Percentiles rank a stretch among this genome's conserved stretches.
phyloP scores from a whole-genome alignment of 495 filamentous ascomycete species.

The Aspergillus indologenus region DNA sequence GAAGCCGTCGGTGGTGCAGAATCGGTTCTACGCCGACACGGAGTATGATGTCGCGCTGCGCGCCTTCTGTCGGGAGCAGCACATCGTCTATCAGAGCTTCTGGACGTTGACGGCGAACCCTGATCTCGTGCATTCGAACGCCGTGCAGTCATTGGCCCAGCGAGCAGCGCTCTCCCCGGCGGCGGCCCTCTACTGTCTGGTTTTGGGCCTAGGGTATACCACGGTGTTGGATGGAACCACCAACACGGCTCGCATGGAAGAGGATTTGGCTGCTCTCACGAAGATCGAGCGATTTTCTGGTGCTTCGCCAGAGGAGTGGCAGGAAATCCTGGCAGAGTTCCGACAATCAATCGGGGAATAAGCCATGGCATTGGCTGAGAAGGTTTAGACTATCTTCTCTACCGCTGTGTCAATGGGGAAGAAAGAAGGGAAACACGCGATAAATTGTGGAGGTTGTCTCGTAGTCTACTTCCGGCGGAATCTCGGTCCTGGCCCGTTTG shows the following conservation, averaged over 20 bases:
- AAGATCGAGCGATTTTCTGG: conserved; percentile 47
- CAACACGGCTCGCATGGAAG: conserved; percentile 58
- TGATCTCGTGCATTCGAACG: conserved; percentile 47
- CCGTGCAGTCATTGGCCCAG: conserved; percentile 52
- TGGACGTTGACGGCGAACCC: conserved; percentile 78
- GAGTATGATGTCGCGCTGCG: conserved; percentile 60
- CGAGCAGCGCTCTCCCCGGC: conserved; percentile 43
- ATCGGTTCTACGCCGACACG: conserved; percentile 63
- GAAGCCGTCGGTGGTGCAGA: conserved; percentile 68
- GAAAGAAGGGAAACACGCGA: background rate
- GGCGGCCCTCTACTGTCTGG: conserved; percentile 64
- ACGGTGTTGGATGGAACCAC: conserved; percentile 70
- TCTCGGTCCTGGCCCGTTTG: background rate
- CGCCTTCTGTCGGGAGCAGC: conserved; percentile 56
- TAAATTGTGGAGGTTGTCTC: background rate
- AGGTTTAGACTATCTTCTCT: conserved; percentile 1
- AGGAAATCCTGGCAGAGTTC: conserved; percentile 42
- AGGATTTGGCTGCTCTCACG: conserved; percentile 57
- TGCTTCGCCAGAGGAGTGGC: conserved; percentile 45
- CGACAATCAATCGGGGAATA: conserved; percentile 45
- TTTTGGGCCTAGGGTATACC: conserved; percentile 57
- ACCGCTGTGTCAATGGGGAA: no score
- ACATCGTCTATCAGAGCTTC: conserved; percentile 70
- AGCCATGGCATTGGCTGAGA: background rate
- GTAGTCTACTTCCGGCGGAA: background rate